Evolutionary conservation across 2,329 filamentous ascomycete genomes (phyloP).

Genomic region (Trichothecium sympodiale): DNA sequence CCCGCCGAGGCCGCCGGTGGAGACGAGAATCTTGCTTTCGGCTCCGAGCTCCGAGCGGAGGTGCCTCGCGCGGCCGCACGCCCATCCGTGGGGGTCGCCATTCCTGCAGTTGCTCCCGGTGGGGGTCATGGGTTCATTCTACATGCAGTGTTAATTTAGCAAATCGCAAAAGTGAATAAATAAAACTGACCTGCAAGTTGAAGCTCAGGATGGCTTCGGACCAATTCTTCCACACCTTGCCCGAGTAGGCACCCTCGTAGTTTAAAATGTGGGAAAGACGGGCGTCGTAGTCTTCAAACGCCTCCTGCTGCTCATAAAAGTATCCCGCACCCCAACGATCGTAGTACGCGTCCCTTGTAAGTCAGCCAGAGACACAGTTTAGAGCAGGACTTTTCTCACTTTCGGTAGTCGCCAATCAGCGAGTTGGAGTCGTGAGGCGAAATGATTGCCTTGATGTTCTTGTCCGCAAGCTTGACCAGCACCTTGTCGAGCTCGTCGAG

Average conservation of each 20-base stretch:
- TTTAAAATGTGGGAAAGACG: constrained; percentile 18
- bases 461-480: constrained; percentile 3
- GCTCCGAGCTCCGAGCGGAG: constrained; percentile 13
- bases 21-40: constrained; percentile 16
- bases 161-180: too few relatives aligned
- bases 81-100: constrained; percentile 13
- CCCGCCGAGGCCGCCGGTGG: constrained; percentile 19
- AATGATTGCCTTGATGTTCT: constrained; percentile 5
- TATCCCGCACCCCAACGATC: constrained; percentile 10
- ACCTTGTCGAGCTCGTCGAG: constrained; percentile 7
- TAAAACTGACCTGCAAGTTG: constrained; percentile 12
- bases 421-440: constrained; percentile 6
- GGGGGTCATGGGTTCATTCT: constrained; percentile 21
- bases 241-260: constrained; percentile 17
- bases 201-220: constrained; percentile 19
- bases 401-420: constrained; percentile 4
- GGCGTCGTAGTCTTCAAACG: constrained; percentile 16
- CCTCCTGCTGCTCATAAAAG: constrained; percentile 18
- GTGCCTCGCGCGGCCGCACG: constrained; percentile 16
- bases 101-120: constrained; percentile 11
- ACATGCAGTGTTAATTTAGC: too few relatives aligned
- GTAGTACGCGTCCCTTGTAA: constrained; percentile 3
- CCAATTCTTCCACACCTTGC: constrained; percentile 20
- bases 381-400: constrained; percentile 1
- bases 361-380: neutral